Conservation (phyloP, 1,284 basidiomycete genomes). For the Schizophyllum amplum region DNA sequence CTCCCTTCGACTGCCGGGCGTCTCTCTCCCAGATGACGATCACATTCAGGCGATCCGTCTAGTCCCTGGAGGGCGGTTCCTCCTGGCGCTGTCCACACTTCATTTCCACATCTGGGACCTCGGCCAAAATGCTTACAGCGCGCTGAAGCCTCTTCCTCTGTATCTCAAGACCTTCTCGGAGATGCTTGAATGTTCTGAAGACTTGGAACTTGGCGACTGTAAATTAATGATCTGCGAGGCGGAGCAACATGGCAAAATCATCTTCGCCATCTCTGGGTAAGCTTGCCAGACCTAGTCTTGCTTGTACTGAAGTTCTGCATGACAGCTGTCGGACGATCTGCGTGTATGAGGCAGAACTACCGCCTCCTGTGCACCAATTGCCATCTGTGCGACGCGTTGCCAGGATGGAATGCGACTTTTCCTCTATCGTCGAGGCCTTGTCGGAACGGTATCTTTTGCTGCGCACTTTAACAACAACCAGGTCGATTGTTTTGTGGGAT, state of each 20-base stretch:
- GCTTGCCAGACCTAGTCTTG: no score
- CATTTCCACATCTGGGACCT: slow-evolving; percentile 1
- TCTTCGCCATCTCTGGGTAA: no score
- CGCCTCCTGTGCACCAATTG: no score
- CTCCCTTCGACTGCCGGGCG: neutral
- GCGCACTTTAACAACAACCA: neutral
- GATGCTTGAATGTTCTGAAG: neutral
- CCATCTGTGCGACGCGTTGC: no score
- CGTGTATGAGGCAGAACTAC: no score
- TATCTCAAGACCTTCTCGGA: neutral
- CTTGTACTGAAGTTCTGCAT: no score
- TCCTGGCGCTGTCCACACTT: neutral
- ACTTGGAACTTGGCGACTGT: neutral
- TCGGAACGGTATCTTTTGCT: neutral
- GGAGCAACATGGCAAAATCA: neutral
- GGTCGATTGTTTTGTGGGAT: neutral
- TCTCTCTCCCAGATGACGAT: neutral
- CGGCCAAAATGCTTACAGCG: neutral
- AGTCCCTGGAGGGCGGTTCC: slow-evolving; percentile 1
- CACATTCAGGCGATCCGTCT: neutral
- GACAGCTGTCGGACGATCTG: no score
- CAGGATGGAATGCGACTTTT: no score
- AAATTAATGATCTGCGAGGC: neutral
- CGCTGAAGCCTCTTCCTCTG: neutral
- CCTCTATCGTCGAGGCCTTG: neutral